These are phyloP conservation scores for Tagetes erecta DNA, from an alignment of 129 eudicot genomes.

Conservation along the genomic window DNA sequence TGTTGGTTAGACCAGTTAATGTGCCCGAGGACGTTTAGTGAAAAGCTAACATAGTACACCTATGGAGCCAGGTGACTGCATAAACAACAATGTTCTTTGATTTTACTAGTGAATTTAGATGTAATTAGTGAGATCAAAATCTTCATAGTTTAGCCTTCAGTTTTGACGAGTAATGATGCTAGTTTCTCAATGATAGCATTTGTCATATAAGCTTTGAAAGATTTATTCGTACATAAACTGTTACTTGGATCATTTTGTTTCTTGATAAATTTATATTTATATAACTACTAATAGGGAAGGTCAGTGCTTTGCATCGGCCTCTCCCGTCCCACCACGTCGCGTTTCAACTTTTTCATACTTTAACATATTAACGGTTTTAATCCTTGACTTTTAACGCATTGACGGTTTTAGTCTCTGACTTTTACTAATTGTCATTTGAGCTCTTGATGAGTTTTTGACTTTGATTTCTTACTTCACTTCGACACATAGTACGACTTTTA, in stretches of 20 bases:
- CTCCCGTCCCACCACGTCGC: too few relatives aligned
- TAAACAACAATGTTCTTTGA: constrained; percentile 17
- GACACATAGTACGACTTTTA: too few relatives aligned
- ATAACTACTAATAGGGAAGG: too few relatives aligned
- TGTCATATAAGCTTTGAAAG: neutral
- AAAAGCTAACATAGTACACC: constrained; percentile 3
- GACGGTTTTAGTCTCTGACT: too few relatives aligned
- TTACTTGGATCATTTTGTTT: neutral
- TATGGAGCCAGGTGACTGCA: constrained; percentile 10
- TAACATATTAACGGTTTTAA: too few relatives aligned
- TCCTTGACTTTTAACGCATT: too few relatives aligned
- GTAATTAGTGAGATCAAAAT: constrained; percentile 4
- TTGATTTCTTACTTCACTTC: too few relatives aligned
- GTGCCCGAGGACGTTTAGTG: constrained; percentile 12
- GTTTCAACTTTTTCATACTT: too few relatives aligned
- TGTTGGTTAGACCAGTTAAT: constrained; percentile 66
- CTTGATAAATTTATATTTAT: too few relatives aligned
- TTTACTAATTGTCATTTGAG: too few relatives aligned
- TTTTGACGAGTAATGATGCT: constrained; percentile 6
- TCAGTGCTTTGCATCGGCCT: too few relatives aligned
- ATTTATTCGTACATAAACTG: neutral
- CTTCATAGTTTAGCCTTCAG: neutral
- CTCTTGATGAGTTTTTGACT: too few relatives aligned
- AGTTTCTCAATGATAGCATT: neutral
- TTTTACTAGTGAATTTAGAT: neutral